Conservation (phyloP, 495 filamentous ascomycete genomes). For the Hypoxylon fragiforme region DNA sequence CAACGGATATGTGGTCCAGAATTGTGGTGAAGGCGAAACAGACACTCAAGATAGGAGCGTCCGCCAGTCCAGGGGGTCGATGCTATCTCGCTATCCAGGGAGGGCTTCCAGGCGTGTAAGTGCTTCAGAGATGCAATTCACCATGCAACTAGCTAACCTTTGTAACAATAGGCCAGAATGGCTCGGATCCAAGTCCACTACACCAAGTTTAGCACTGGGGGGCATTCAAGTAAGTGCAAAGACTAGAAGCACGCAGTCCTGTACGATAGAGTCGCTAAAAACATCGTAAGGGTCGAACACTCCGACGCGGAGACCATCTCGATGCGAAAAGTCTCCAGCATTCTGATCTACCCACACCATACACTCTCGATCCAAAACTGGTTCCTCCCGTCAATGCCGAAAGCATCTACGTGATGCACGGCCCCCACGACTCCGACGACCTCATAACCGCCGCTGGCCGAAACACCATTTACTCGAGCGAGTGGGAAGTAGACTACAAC, state of each 20-base stretch:
- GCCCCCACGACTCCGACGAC: constrained; percentile 58
- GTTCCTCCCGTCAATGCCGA: constrained; percentile 39
- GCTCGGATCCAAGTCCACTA: constrained; percentile 63
- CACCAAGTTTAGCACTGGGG: constrained; percentile 59
- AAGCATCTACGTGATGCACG: constrained; percentile 58
- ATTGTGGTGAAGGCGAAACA: constrained; percentile 55
- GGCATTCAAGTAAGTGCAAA: constrained; percentile 39
- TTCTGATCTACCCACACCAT: constrained; percentile 1
- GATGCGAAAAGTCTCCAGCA: constrained; percentile 36
- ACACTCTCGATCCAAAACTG: constrained; percentile 20
- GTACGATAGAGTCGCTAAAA: constrained; percentile 3
- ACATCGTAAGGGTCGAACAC: constrained; percentile 55
- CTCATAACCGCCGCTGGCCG: constrained; percentile 55
- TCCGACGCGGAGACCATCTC: constrained; percentile 56
- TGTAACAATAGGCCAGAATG: constrained; percentile 45
- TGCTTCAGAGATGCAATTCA: neutral
- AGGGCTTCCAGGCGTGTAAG: constrained; percentile 54
- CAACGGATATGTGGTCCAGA: constrained; percentile 53
- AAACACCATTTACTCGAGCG: constrained; percentile 57
- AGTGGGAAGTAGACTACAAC: constrained; percentile 64
- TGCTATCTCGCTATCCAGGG: constrained; percentile 63
- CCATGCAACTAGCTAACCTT: neutral
- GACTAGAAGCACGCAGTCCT: neutral
- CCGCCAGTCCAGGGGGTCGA: constrained; percentile 52
- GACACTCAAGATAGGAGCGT: constrained; percentile 57